phyloP scores from a whole-genome alignment of 1,284 basidiomycete species.

The Papiliotrema laurentii region DNA sequence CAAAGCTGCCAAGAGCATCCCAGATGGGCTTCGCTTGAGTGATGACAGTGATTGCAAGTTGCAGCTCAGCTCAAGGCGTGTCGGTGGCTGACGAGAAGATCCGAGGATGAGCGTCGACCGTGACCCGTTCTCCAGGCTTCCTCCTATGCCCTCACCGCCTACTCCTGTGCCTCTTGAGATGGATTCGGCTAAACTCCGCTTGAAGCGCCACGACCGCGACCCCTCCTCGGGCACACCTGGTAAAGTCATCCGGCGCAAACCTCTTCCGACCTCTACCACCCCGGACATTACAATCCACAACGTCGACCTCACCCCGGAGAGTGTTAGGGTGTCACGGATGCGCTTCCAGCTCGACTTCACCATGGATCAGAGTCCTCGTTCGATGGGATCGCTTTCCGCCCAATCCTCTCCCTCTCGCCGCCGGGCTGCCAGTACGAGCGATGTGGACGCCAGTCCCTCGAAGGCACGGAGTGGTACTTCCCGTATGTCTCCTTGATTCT shows the following conservation, averaged over 20 bases:
- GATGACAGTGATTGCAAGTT: slow-evolving; percentile 4
- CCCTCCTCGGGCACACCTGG: background rate
- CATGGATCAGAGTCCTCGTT: background rate
- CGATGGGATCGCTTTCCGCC: background rate
- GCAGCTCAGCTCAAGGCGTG: background rate
- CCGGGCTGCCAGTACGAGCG: slow-evolving; percentile 3
- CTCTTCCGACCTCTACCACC: background rate
- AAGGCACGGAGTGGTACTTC: background rate
- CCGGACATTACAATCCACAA: background rate
- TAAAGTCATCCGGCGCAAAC: slow-evolving; percentile 1
- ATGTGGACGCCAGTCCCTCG: slow-evolving; percentile 1
- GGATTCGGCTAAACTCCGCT: no score
- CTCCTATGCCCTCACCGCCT: background rate
- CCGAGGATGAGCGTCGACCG: background rate
- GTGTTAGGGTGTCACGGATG: slow-evolving; percentile 2
- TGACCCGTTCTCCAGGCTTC: background rate
- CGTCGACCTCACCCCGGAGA: slow-evolving; percentile 4
- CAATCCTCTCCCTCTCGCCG: background rate
- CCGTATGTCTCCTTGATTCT: background rate
- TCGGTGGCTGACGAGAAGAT: slow-evolving; percentile 1
- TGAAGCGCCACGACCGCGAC: no score
- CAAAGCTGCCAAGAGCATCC: slow-evolving; percentile 8
- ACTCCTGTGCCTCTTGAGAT: background rate
- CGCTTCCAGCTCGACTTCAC: slow-evolving; percentile 3
- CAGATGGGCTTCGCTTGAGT: slow-evolving; percentile 5